A percentile compares a stretch with the other conserved stretches of the same genome.
These are phyloP conservation scores for Butyriboletus loyo DNA, from an alignment of 768 basidiomycete genomes.

Conservation along the genomic window DNA sequence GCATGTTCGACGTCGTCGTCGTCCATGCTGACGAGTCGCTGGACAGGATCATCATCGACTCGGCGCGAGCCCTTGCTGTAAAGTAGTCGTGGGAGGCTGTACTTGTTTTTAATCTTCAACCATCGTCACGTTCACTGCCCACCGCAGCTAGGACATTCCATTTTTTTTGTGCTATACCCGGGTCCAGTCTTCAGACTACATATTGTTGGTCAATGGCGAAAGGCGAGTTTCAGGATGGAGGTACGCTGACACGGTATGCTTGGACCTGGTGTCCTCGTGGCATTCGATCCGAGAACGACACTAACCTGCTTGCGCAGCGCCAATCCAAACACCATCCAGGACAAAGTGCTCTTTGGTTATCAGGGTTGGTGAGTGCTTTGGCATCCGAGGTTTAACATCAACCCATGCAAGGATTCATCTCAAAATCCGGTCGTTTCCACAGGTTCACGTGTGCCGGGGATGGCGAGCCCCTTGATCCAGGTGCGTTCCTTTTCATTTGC, in stretches of 20 bases:
- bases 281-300: neutral
- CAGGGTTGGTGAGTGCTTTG: conserved; percentile 68
- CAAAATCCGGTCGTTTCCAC: neutral
- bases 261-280: neutral
- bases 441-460: conserved; percentile 76
- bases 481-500: conserved; percentile 25
- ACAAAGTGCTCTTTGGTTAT: conserved; percentile 83
- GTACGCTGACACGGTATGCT: neutral
- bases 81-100: neutral
- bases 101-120: neutral
- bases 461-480: conserved; percentile 63
- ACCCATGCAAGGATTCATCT: neutral
- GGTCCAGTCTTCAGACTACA: too few relatives aligned
- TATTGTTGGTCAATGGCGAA: neutral
- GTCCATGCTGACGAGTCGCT: conserved; percentile 28
- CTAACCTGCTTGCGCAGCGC: conserved; percentile 38
- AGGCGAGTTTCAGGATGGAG: neutral
- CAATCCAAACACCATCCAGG: conserved; percentile 72
- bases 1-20: conserved; percentile 39
- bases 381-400: too few relatives aligned
- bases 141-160: neutral
- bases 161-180: too few relatives aligned
- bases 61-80: neutral
- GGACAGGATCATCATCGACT: neutral
- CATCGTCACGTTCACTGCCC: neutral